These are phyloP conservation scores for Byssothecium circinans DNA, from an alignment of 2,329 filamentous ascomycete genomes.

Conservation along the genomic window DNA sequence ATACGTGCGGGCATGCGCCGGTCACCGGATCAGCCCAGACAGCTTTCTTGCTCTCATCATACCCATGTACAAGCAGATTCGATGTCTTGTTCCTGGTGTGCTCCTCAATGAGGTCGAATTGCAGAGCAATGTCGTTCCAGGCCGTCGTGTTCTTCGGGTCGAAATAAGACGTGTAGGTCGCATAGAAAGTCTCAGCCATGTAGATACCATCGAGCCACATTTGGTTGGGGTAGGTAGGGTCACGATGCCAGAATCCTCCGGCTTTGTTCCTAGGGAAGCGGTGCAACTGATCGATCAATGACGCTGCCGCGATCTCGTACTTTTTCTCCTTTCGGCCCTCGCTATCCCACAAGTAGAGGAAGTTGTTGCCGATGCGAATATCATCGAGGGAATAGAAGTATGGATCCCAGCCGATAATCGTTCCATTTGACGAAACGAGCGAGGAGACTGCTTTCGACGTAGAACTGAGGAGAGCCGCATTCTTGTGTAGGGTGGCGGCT, in stretches of 20 bases:
- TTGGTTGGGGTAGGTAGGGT: conserved; percentile 53
- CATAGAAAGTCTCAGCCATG: conserved; percentile 46
- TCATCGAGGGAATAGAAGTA: conserved; percentile 53
- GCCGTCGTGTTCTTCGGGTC: conserved; percentile 44
- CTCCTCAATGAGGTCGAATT: conserved; percentile 41
- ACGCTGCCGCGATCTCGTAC: conserved; percentile 53
- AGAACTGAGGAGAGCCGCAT: conserved; percentile 50
- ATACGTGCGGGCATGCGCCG: conserved; percentile 41
- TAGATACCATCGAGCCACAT: conserved; percentile 62
- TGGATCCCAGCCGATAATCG: conserved; percentile 51
- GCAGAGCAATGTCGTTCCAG: conserved; percentile 47
- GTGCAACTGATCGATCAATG: conserved; percentile 52
- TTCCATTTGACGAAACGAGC: conserved; percentile 53
- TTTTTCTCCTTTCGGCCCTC: conserved; percentile 46
- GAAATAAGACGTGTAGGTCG: conserved; percentile 44
- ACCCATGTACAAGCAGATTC: conserved; percentile 40
- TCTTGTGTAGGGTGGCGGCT: conserved; percentile 48
- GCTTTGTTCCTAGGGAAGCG: conserved; percentile 53
- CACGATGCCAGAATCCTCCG: conserved; percentile 60
- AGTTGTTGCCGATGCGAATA: conserved; percentile 57
- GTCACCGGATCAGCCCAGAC: conserved; percentile 42
- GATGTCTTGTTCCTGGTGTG: conserved; percentile 38
- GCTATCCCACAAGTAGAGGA: conserved; percentile 54
- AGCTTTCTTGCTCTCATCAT: conserved; percentile 37
- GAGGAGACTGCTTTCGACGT: conserved; percentile 52